Conservation (phyloP, 2,329 filamentous ascomycete species). For the Curvularia spicifera region DNA sequence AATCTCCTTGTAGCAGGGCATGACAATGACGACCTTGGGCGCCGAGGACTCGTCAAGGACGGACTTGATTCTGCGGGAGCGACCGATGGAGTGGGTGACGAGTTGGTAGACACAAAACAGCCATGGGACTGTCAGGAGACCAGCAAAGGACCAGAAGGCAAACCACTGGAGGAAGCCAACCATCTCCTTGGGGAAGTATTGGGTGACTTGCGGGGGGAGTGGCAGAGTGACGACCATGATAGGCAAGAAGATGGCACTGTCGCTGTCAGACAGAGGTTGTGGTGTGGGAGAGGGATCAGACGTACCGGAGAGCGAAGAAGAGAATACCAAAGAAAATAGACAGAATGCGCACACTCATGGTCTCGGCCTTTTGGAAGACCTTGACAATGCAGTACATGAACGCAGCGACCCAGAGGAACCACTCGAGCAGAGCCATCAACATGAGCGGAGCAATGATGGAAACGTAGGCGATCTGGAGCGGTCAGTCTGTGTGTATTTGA, state of each 20-base stretch:
- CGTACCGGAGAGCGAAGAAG: slow-evolving; percentile 78
- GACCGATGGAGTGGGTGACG: slow-evolving; percentile 83
- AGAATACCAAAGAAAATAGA: slow-evolving; percentile 75
- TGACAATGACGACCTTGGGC: slow-evolving; percentile 93
- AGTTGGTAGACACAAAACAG: slow-evolving; percentile 91
- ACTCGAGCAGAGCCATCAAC: slow-evolving; percentile 85
- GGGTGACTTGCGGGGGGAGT: slow-evolving; percentile 73
- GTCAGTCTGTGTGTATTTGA: slow-evolving; percentile 22
- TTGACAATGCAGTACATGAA: slow-evolving; percentile 92
- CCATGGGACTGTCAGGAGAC: slow-evolving; percentile 86
- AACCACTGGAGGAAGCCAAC: slow-evolving; percentile 86
- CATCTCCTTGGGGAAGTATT: slow-evolving; percentile 73
- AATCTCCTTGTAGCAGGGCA: slow-evolving; percentile 95
- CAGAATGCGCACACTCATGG: slow-evolving; percentile 80
- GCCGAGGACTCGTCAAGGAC: slow-evolving; percentile 83
- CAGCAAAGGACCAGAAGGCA: slow-evolving; percentile 91
- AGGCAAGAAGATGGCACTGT: slow-evolving; percentile 82
- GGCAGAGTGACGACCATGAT: slow-evolving; percentile 94
- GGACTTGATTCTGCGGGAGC: slow-evolving; percentile 80
- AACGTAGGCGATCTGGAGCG: slow-evolving; percentile 78
- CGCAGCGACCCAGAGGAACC: slow-evolving; percentile 92
- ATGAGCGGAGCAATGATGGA: slow-evolving; percentile 80
- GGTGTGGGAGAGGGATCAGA: neutral
- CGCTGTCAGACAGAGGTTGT: slow-evolving; percentile 24
- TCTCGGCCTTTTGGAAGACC: slow-evolving; percentile 86